Base-by-base conservation (phyloP, 768 basidiomycete genomes). In the Boletellus ananiceps region DNA sequence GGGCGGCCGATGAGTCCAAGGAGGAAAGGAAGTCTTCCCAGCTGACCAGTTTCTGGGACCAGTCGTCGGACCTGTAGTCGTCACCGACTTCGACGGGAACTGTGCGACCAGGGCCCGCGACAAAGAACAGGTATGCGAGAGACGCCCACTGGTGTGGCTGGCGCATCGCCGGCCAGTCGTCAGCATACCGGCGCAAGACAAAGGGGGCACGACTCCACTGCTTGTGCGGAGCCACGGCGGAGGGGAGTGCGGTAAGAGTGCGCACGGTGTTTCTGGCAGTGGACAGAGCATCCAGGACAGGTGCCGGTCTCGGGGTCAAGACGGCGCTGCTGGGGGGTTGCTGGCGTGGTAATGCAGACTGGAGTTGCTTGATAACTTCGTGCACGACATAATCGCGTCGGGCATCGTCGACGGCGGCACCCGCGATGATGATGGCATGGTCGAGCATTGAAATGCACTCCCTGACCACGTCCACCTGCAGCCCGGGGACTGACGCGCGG, bases 41-140 rank as follows among this genome's bases (percentile, higher is more conserved):
- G 18, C 65, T 58, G 66, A 96, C 80, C 46, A 98, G 71, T 55
- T 69, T 69, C 65, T 95, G 95, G 1, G 77, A 77, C 96, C 96
- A 99, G 40, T 80, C 79, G 18, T 80, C 78, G 11, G 74, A 70
- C 25, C 89, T 82, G 67, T 98, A 98, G 62, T 93, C 87, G 31
- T 68, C 66, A 13, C 95, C 95, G 15, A 96, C 69, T 68, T 98
- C 95, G 7, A 98, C 84, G 5, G 95, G 96, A 1, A 98, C 86
- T 5, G 90, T 69, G 18, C 96, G 78, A 2, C 88, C 93, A 37
- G 79, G 80, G 13, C 96, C 96, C 2, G 86, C 80, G 0, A 83
- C 70, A 4, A 73, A 71, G 13, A 75, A 74, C 1, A 99, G 77
- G 63, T 99, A 97, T 2, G 71, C 64, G 5, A 74, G 68, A 15